A percentile compares a stretch with the other conserved stretches of the same genome.
Evolutionary conservation across 2,329 filamentous ascomycete species (phyloP).

Genomic region (Talaromyces verruculosus): DNA sequence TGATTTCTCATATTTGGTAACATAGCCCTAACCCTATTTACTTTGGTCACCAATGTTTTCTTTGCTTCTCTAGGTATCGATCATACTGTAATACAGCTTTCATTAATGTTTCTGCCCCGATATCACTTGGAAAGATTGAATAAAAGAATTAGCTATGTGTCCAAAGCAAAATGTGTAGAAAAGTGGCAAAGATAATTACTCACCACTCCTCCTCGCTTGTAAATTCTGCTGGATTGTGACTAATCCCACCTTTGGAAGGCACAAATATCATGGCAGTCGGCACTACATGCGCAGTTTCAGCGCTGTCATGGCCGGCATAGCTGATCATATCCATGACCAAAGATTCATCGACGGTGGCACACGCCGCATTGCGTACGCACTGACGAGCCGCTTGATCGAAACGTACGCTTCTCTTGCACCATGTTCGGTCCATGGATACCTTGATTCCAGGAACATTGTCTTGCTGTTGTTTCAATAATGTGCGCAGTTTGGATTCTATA

Average conservation of each 20-base stretch:
- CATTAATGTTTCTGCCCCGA: background rate
- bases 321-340: background rate
- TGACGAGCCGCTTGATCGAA: background rate
- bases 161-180: background rate
- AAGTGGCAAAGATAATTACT: background rate
- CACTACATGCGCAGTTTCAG: slow-evolving; percentile 58
- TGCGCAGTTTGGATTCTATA: background rate
- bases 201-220: slow-evolving; percentile 58
- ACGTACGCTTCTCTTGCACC: background rate
- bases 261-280: slow-evolving; percentile 69
- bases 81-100: background rate
- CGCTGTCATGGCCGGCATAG: slow-evolving; percentile 48
- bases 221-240: slow-evolving; percentile 64
- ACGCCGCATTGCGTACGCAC: background rate
- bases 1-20: too few species aligned
- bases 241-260: slow-evolving; percentile 62
- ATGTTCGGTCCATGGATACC: background rate
- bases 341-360: background rate
- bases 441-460: background rate
- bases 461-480: background rate
- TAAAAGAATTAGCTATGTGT: background rate
- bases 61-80: background rate
- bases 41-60: background rate
- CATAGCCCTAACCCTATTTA: too few species aligned
- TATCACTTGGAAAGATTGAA: background rate